These are phyloP conservation scores for Elsinoe australis DNA, from an alignment of 2,329 filamentous ascomycete genomes.

Conservation along the genomic window DNA sequence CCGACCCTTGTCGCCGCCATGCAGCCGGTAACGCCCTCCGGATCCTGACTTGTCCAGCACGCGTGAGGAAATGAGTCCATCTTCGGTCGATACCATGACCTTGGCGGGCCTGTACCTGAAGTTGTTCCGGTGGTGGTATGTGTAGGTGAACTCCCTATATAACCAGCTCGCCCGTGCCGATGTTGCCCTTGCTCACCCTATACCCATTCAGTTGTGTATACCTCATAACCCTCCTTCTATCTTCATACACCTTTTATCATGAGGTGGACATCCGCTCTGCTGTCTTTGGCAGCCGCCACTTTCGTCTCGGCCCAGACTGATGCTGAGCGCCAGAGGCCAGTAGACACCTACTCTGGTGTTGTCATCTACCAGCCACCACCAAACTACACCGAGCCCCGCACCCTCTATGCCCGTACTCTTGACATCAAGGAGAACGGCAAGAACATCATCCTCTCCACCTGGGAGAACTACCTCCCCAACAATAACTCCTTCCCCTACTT, in stretches of 20 bases:
- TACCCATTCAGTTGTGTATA: not conserved
- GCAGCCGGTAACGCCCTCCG: not conserved
- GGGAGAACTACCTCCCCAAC: constrained; percentile 48
- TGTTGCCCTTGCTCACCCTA: not conserved
- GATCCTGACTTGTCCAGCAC: constrained; percentile 8
- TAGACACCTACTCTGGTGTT: constrained; percentile 18
- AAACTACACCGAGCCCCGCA: constrained; percentile 31
- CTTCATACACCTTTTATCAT: not conserved
- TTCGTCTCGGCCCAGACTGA: constrained; percentile 7
- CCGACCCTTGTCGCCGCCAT: not conserved
- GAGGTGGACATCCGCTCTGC: constrained; percentile 10
- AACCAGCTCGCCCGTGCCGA: not conserved
- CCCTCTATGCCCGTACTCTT: constrained; percentile 45
- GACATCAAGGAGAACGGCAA: constrained; percentile 33
- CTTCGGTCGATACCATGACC: not conserved
- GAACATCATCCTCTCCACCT: constrained; percentile 42
- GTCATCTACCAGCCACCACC: constrained; percentile 25
- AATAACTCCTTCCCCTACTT: constrained; percentile 37
- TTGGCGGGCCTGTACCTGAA: not conserved
- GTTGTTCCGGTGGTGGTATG: not conserved
- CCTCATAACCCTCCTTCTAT: not conserved
- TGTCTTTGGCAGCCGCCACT: constrained; percentile 5
- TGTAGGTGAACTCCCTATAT: constrained; percentile 4
- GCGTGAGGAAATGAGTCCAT: constrained; percentile 8
- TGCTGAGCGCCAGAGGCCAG: constrained; percentile 11